Conservation (phyloP, 2,329 filamentous ascomycete species). For the Rutstroemia sp. region DNA sequence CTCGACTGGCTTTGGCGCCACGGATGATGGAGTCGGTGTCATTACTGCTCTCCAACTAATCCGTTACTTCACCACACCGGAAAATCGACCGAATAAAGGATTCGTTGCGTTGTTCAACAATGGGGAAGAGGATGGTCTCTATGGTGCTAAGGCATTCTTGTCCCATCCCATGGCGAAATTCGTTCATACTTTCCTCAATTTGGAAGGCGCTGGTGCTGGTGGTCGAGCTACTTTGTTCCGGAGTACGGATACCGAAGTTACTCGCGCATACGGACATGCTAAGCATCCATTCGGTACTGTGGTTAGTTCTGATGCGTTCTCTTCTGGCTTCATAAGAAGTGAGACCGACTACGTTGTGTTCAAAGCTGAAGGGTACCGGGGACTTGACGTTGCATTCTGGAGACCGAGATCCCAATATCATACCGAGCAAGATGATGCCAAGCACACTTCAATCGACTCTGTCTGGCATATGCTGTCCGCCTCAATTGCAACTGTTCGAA, state of each 20-base stretch:
- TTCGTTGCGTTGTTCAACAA: conserved; percentile 88
- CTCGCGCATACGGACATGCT: conserved; percentile 64
- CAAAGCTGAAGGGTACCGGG: conserved; percentile 70
- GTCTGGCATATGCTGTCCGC: conserved; percentile 95
- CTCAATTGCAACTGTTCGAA: conserved; percentile 65
- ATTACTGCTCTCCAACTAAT: conserved; percentile 81
- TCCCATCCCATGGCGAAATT: conserved; percentile 75
- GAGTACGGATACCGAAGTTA: conserved; percentile 79
- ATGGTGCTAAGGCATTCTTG: conserved; percentile 79
- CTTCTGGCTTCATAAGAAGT: conserved; percentile 68
- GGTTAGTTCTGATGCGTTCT: conserved; percentile 77
- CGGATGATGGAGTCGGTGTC: conserved; percentile 87
- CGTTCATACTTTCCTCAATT: conserved; percentile 82
- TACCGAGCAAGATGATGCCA: conserved; percentile 78
- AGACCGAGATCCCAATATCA: conserved; percentile 82
- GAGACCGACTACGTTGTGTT: conserved; percentile 89
- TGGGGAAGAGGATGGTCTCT: conserved; percentile 86
- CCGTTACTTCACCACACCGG: conserved; percentile 70
- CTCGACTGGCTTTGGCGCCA: conserved; percentile 85
- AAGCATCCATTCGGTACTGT: conserved; percentile 78
- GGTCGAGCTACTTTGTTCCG: conserved; percentile 83
- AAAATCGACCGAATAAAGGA: conserved; percentile 68
- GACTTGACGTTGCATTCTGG: conserved; percentile 88
- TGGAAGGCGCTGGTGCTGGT: conserved; percentile 90
- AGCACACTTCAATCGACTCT: conserved; percentile 62